Conservation (phyloP, 208 protist genomes). For the Leishmania turanica region DNA sequence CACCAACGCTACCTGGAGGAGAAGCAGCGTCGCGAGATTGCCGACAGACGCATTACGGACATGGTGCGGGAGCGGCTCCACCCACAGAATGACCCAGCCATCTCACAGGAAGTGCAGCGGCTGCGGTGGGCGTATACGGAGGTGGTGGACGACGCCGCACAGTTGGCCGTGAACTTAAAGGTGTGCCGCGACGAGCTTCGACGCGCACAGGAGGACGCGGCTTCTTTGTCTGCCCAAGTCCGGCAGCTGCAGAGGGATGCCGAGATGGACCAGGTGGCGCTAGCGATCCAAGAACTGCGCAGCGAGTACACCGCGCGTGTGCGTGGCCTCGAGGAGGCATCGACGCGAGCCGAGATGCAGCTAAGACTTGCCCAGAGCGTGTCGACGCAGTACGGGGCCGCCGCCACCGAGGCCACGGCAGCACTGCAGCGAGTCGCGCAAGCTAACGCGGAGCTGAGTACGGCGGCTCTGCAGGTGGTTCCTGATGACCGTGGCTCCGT, state of each 20-base stretch:
- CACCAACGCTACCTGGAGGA: slow-evolving; percentile 79
- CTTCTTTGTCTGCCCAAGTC: slow-evolving; percentile 31
- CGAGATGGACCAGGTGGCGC: slow-evolving; percentile 59
- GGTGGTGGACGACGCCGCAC: slow-evolving; percentile 74
- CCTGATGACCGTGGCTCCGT: not conserved
- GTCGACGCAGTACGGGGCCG: slow-evolving; percentile 16
- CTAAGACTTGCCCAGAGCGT: slow-evolving; percentile 28
- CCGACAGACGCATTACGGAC: slow-evolving; percentile 76
- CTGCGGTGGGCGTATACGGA: slow-evolving; percentile 66
- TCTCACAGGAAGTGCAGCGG: slow-evolving; percentile 52
- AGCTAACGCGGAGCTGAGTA: slow-evolving; percentile 24
- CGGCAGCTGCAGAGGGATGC: slow-evolving; percentile 56
- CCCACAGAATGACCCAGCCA: slow-evolving; percentile 32
- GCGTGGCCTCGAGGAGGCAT: slow-evolving; percentile 30
- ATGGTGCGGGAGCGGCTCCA: slow-evolving; percentile 72
- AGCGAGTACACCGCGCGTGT: slow-evolving; percentile 56
- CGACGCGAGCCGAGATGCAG: slow-evolving; percentile 42
- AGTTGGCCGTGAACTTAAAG: slow-evolving; percentile 68
- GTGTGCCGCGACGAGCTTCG: slow-evolving; percentile 51
- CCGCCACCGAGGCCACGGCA: slow-evolving; percentile 22
- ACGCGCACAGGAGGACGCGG: slow-evolving; percentile 21
- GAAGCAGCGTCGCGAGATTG: slow-evolving; percentile 68
- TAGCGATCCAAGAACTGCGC: slow-evolving; percentile 54
- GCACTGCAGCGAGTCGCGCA: slow-evolving; percentile 28
- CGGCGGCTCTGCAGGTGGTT: not conserved